Evolutionary conservation across 1,284 basidiomycete species (phyloP), one percentile per base, ranked within the genome.

Genomic region (Hortiboletus rubellus): DNA sequence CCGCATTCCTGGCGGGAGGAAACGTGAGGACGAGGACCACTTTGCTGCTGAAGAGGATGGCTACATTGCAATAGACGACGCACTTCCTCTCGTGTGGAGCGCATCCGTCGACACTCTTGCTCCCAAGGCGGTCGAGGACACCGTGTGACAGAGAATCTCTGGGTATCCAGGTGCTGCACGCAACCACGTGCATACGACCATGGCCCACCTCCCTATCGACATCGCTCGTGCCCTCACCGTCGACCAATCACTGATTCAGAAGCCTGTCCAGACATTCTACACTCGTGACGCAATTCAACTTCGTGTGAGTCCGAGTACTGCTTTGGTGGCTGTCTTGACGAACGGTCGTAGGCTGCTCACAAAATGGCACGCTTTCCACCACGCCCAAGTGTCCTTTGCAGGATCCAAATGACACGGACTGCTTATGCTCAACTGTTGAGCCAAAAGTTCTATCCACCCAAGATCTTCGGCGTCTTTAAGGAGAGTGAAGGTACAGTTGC

Each of bases 371-470:
- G 91, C 46, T 98, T 98, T 71, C 85, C 92, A 3, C 94, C 95
- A 3, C 75, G 82, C 34, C 77, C 88, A 0, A 77, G 79, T 24
- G 73, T 84, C 8, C 77, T 92, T 10, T 77, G 80, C 3, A 79
- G 81, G 0, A 79, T 94, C 7, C 84, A 77, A 54, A 83, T 96
- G 83, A 96, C 94, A 2, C 82, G 94, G 43, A 89, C 92, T 1
- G 91, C 94, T 0, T 98, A 97, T 73, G 96, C 96, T 2, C 96
- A 98, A 66, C 77, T 98, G 14, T 74, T 89, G 34, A 90, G 94
- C 14, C 96, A 98, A 72, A 91, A 87, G 58, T 98, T 97, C 72
- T 91, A 89, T 68, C 91, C 96, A 3, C 95, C 96, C 0, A 92
- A 91, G 66, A 78, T 91, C 24, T 98, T 98, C 67, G 92, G 94